These are phyloP conservation scores for Vachellia collinsii DNA, from an alignment of 306 rosid species.

Conservation along the genomic window DNA sequence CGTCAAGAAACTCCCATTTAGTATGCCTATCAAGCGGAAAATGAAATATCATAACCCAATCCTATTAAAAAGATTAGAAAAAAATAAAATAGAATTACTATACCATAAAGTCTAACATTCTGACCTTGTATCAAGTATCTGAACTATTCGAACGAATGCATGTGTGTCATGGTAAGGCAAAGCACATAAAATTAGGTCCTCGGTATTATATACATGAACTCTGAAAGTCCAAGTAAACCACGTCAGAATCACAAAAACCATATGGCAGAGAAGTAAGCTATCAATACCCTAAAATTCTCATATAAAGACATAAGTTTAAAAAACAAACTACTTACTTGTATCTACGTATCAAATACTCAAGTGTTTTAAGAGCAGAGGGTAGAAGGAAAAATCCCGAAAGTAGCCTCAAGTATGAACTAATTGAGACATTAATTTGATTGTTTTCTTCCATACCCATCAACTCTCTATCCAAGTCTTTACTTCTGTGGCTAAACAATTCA, in stretches of 20 bases:
- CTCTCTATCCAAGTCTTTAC: conserved; percentile 82
- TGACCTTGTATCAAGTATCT: conserved; percentile 70
- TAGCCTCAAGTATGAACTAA: conserved; percentile 64
- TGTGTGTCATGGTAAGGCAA: conserved; percentile 92
- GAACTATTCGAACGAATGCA: conserved; percentile 74
- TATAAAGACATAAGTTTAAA: not conserved
- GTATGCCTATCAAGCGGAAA: conserved; percentile 54
- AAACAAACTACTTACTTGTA: conserved; percentile 62
- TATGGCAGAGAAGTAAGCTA: not conserved
- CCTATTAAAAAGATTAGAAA: conserved; percentile 8
- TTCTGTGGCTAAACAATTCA: conserved; percentile 65
- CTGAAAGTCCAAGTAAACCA: conserved; percentile 50
- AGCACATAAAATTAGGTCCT: conserved; percentile 75
- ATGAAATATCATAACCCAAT: conserved; percentile 35
- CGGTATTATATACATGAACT: conserved; percentile 72
- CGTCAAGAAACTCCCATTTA: conserved; percentile 84
- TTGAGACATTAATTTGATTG: conserved; percentile 56
- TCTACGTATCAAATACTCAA: conserved; percentile 88
- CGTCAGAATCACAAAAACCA: conserved; percentile 12
- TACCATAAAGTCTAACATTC: conserved; percentile 17
- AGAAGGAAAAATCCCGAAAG: conserved; percentile 66
- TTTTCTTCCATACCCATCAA: conserved; percentile 69
- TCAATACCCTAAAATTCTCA: not conserved
- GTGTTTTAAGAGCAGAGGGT: conserved; percentile 68
- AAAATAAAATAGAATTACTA: conserved; percentile 28